Evolutionary conservation across 2,329 filamentous ascomycete species (phyloP).

Genomic region (Stachybotrys chartarum): DNA sequence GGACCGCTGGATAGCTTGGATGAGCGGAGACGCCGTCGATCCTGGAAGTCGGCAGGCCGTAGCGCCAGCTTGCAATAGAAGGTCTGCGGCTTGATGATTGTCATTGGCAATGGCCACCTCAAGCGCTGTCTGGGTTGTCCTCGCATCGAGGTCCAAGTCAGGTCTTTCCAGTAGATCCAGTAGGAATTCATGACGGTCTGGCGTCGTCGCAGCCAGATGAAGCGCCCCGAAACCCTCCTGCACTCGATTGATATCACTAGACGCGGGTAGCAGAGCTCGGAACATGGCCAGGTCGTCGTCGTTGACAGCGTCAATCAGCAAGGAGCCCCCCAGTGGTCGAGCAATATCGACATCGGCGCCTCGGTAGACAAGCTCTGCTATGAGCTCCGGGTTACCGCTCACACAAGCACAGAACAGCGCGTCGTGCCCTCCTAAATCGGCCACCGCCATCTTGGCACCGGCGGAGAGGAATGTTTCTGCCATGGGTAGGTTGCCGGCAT

Average conservation of each 20-base stretch:
- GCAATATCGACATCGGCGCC: constrained; percentile 8
- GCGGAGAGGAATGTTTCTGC: constrained; percentile 6
- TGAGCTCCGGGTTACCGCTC: constrained; percentile 2
- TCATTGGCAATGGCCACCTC: constrained; percentile 5
- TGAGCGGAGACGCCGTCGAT: constrained; percentile 4
- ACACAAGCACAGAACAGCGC: constrained; percentile 7
- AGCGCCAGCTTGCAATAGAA: constrained; percentile 10
- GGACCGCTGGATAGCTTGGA: constrained; percentile 3
- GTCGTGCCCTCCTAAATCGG: constrained; percentile 5
- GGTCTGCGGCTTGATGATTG: constrained; percentile 5
- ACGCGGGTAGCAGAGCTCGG: constrained; percentile 1
- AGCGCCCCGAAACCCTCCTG: constrained; percentile 3
- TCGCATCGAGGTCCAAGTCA: constrained; percentile 1
- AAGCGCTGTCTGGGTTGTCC: constrained; percentile 1
- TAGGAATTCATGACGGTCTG: constrained; percentile 6
- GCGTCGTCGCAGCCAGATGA: constrained; percentile 4
- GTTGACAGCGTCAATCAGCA: constrained; percentile 4
- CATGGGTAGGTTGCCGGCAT: constrained; percentile 3
- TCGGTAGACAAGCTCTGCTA: constrained; percentile 5
- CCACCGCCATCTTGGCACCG: constrained; percentile 7
- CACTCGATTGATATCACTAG: constrained; percentile 3
- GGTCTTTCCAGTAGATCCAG: constrained; percentile 3
- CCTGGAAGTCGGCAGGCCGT: constrained; percentile 6
- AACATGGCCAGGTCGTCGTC: constrained; percentile 6
- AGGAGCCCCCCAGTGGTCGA: constrained; percentile 3